A percentile compares a stretch with the other conserved stretches of the same genome.
Conservation (phyloP, 768 basidiomycete genomes). For the Dentipellis fragilis region DNA sequence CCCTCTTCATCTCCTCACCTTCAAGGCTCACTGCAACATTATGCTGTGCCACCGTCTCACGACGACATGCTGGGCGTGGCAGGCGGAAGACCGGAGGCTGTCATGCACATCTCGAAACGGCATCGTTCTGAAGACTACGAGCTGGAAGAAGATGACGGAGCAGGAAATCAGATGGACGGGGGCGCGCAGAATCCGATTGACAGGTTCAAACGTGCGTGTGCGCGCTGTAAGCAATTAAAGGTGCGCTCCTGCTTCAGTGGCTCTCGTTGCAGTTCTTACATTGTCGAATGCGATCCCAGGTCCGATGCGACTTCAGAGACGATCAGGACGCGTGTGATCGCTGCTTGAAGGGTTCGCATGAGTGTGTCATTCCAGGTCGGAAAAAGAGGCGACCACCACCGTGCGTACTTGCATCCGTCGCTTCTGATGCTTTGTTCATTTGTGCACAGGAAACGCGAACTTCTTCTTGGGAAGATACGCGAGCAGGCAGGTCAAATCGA, state of each 20-base stretch:
- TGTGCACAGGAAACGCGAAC: constrained; percentile 59
- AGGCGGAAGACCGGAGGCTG: not conserved
- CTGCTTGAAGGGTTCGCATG: constrained; percentile 58
- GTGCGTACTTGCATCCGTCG: constrained; percentile 32
- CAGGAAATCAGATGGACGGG: not conserved
- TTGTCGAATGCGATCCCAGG: constrained; percentile 26
- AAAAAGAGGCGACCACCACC: constrained; percentile 74
- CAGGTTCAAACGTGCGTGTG: constrained; percentile 14
- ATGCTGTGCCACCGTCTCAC: no score
- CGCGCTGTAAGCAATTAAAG: constrained; percentile 14
- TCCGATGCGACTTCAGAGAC: constrained; percentile 67
- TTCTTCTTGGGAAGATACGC: constrained; percentile 67
- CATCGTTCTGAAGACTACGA: constrained; percentile 11
- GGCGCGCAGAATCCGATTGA: not conserved
- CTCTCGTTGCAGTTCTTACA: no score
- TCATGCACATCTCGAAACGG: constrained; percentile 1
- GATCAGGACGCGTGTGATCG: constrained; percentile 70
- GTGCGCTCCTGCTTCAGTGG: not conserved
- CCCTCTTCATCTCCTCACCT: no score
- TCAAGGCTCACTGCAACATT: no score
- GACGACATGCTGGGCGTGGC: not conserved
- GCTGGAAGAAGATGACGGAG: constrained; percentile 2
- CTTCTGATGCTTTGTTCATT: constrained; percentile 1
- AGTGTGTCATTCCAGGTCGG: constrained; percentile 75
- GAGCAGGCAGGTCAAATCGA: constrained; percentile 66